Base-by-base conservation (phyloP, 371 early-diverging fungal species). In the Mucor indicus region DNA sequence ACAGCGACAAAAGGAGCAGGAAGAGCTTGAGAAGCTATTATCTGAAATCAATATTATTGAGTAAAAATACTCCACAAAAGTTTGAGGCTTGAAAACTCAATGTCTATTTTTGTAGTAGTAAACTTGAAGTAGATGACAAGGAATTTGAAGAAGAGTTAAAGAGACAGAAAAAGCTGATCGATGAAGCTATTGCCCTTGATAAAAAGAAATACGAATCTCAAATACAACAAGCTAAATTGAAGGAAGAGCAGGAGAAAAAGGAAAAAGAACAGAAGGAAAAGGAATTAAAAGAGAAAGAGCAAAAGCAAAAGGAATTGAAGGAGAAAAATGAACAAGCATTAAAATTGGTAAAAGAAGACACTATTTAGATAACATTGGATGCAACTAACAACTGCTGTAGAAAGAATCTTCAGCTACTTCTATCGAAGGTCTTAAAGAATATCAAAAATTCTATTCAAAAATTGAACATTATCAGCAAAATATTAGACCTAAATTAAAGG, bases 371-470 rank as follows among this genome's bases (percentile, higher is more conserved):
- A 15, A 9, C 5, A 7, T 11, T 4, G n/a, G 4, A 33, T 27
- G 11, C 11, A 27, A 7, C 11, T 7, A 27, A 27, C 29, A 27
- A 7, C 11, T 27, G 5, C n/a, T 33, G 5, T 33, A 61, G 61
- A 38, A 48, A 52, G 38, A 58, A 44, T 58, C 62, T 10, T 25
- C 47, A 2, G 53, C 62, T 1, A 43, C 48, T 11, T 74, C 69
- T 13, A 38, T 45, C 13, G 35, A 48, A 42, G 75, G 69, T 1
- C 16, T 63, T n/a, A 49, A 68, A 48, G 62, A 67, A 37, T 66
- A 66, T 41, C 37, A 67, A n/a, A 27, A 61, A 33, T 70, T 65
- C 19, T 62, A 43, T 23, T 48, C 40, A 21, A 55, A 44, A 21
- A 50, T 70, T 39, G 61, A 51, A 30, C 27, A 50, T 33, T 67